phyloP scores from a whole-genome alignment of 345 rosid species.

The Brassica nigra region DNA sequence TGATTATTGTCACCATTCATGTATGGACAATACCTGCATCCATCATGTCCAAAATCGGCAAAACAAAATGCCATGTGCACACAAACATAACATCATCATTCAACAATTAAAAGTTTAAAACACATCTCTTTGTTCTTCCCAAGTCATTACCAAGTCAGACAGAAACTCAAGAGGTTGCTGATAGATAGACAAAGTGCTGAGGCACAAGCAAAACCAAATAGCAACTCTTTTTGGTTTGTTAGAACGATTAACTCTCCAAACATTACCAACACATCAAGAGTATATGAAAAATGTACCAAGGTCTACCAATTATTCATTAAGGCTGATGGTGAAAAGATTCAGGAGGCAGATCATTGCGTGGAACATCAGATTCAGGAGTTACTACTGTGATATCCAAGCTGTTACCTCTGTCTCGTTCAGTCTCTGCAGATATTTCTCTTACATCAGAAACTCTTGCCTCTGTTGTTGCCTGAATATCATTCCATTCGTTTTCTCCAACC shows the following conservation, averaged over 20 bases:
- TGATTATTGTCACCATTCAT: background rate
- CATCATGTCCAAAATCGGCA: background rate
- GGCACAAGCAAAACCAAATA: conserved; percentile 21
- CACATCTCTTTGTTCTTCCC: conserved; percentile 17
- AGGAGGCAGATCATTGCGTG: conserved; percentile 45
- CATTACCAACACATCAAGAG: conserved; percentile 14
- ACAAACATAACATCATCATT: conserved; percentile 14
- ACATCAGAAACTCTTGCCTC: conserved; percentile 79
- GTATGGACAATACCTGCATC: background rate
- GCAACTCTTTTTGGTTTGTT: conserved; percentile 16
- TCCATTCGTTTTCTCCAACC: conserved; percentile 75
- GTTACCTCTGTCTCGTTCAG: conserved; percentile 52
- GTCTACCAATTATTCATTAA: conserved; percentile 39
- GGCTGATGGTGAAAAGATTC: conserved; percentile 63
- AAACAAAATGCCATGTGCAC: background rate
- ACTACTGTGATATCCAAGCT: conserved; percentile 82
- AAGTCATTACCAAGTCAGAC: conserved; percentile 27
- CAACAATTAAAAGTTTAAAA: background rate
- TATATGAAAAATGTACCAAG: conserved; percentile 31
- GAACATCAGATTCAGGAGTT: conserved; percentile 50
- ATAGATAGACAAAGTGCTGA: conserved; percentile 14
- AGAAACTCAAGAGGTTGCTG: conserved; percentile 15
- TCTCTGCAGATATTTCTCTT: conserved; percentile 65
- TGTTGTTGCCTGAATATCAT: conserved; percentile 88
- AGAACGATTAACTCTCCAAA: conserved; percentile 29